Evolutionary conservation across 2,329 filamentous ascomycete species (phyloP).

Genomic region (Microascus cirrosus): DNA sequence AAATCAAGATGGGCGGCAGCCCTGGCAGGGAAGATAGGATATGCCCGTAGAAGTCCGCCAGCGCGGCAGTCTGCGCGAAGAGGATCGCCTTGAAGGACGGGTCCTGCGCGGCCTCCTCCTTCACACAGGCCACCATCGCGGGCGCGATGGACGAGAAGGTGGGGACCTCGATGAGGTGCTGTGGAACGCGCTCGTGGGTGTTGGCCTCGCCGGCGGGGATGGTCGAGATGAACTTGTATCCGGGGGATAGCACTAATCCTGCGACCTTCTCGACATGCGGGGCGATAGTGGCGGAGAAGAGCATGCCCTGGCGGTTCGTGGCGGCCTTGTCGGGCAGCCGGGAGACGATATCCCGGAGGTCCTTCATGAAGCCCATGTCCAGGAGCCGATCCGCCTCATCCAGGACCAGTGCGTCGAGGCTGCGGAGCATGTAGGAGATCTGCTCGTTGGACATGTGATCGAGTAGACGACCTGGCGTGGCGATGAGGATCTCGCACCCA

Average conservation of each 20-base stretch:
- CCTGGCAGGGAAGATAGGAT: conserved; percentile 27
- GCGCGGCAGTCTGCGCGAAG: conserved; percentile 56
- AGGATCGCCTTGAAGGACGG: conserved; percentile 69
- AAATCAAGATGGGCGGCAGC: conserved; percentile 29
- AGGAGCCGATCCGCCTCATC: conserved; percentile 76
- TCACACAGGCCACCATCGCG: conserved; percentile 46
- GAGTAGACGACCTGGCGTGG: conserved; percentile 66
- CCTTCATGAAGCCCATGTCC: conserved; percentile 75
- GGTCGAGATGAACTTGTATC: conserved; percentile 75
- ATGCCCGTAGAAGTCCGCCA: conserved; percentile 37
- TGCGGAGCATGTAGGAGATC: conserved; percentile 52
- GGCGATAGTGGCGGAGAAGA: conserved; percentile 78
- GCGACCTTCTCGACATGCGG: conserved; percentile 70
- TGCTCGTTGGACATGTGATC: conserved; percentile 70
- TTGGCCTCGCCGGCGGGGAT: conserved; percentile 63
- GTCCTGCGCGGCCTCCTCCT: conserved; percentile 24
- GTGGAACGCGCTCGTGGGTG: conserved; percentile 67
- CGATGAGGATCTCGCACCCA: conserved; percentile 71
- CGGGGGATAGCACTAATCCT: conserved; percentile 51
- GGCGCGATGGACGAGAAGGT: conserved; percentile 56
- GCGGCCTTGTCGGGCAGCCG: conserved; percentile 52
- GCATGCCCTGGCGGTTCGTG: conserved; percentile 58
- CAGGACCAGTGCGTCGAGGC: conserved; percentile 68
- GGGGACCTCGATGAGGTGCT: conserved; percentile 58
- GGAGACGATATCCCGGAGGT: conserved; percentile 65